Percentiles rank a stretch among this genome's conserved stretches.
phyloP scores from a whole-genome alignment of 1,139 yeast species.

The Suhomyces bolitotheri region DNA sequence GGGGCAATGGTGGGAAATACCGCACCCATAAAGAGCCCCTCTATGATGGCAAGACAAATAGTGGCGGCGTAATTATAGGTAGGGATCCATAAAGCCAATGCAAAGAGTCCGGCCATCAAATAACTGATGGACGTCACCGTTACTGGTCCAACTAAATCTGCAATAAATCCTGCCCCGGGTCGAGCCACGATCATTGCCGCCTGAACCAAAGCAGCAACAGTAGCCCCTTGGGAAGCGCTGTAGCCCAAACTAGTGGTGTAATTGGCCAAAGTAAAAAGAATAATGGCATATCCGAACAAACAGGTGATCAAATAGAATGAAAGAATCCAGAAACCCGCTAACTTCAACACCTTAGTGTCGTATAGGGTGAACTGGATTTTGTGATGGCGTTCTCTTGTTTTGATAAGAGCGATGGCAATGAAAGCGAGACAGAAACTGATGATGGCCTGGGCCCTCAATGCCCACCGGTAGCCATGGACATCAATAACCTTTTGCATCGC shows the following conservation, averaged over 20 bases:
- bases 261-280: conserved; percentile 47
- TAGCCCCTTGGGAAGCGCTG: conserved; percentile 39
- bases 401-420: conserved; percentile 31
- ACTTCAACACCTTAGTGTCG: conserved; percentile 30
- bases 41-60: conserved; percentile 26
- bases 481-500: conserved; percentile 50
- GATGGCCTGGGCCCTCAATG: conserved; percentile 50
- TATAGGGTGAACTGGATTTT: conserved; percentile 37
- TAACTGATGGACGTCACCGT: conserved; percentile 34
- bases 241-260: conserved; percentile 49
- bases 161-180: conserved; percentile 40
- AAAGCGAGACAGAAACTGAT: conserved; percentile 33
- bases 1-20: conserved; percentile 11
- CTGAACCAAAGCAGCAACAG: conserved; percentile 47
- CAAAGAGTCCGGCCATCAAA: conserved; percentile 25
- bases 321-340: conserved; percentile 35
- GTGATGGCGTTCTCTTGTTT: conserved; percentile 24
- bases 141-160: conserved; percentile 42
- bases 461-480: conserved; percentile 62
- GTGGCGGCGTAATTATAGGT: conserved; percentile 34
- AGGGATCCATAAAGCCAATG: conserved; percentile 40
- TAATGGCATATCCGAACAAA: conserved; percentile 47
- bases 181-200: conserved; percentile 44
- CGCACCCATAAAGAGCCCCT: conserved; percentile 31
- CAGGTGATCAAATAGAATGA: conserved; percentile 38